Evolutionary conservation across 1,284 basidiomycete species (phyloP).

Genomic region (Stygiomarasmius scandens): DNA sequence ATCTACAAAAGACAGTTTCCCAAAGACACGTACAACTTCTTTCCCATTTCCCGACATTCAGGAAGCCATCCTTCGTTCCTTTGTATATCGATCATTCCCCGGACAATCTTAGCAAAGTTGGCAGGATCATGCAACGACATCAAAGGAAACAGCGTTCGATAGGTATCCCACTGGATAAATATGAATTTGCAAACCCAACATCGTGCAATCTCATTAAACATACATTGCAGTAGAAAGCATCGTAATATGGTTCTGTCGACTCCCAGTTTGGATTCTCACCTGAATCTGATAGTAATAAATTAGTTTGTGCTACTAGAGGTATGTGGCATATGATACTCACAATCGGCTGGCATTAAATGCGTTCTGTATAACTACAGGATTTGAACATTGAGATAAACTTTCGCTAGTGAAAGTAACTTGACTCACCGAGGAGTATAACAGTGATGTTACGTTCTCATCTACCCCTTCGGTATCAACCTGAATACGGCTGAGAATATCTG

Average conservation of each 20-base stretch:
- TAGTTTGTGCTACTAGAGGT: background rate
- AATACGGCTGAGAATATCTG: constrained; percentile 54
- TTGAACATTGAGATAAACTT: background rate
- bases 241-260: constrained; percentile 52
- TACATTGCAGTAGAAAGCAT: constrained; percentile 70
- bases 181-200: background rate
- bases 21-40: constrained; percentile 24
- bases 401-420: background rate
- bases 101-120: constrained; percentile 57
- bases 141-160: constrained; percentile 59
- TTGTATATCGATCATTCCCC: constrained; percentile 67
- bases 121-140: constrained; percentile 62
- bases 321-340: constrained; percentile 38
- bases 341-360: constrained; percentile 68
- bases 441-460: constrained; percentile 45
- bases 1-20: no score
- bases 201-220: constrained; percentile 20
- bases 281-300: constrained; percentile 43
- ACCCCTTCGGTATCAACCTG: constrained; percentile 54
- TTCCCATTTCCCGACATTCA: constrained; percentile 57
- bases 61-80: constrained; percentile 70
- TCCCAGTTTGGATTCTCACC: constrained; percentile 55
- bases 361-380: constrained; percentile 55
- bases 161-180: constrained; percentile 62
- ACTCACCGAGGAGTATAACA: constrained; percentile 62